phyloP scores from a whole-genome alignment of 2,329 filamentous ascomycete species.

The Dryadomyces sulphureus region DNA sequence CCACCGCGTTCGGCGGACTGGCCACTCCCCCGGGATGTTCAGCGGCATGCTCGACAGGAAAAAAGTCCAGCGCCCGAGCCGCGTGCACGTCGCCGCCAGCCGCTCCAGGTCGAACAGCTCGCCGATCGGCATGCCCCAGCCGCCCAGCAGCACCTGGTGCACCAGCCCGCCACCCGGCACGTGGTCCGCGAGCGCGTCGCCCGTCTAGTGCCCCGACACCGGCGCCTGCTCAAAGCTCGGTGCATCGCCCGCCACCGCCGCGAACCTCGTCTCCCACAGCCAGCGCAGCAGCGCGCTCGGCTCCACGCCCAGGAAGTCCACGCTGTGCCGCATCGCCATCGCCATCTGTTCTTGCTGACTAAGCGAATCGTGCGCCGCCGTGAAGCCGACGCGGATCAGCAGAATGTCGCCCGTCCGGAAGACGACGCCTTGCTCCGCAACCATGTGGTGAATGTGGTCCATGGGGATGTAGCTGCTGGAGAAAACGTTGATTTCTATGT shows the following conservation, averaged over 20 bases:
- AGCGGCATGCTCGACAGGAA: conserved; percentile 23
- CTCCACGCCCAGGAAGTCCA: conserved; percentile 22
- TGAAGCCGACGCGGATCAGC: conserved; percentile 20
- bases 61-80: conserved; percentile 20
- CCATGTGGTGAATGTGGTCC: conserved; percentile 18
- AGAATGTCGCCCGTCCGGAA: conserved; percentile 22
- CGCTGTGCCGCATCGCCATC: conserved; percentile 12
- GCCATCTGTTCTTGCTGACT: conserved; percentile 11
- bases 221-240: conserved; percentile 27
- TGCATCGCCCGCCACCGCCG: conserved; percentile 27
- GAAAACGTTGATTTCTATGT: conserved; percentile 8
- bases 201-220: conserved; percentile 9
- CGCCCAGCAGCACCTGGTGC: conserved; percentile 26
- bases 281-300: conserved; percentile 20
- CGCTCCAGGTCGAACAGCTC: conserved; percentile 30
- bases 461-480: conserved; percentile 12
- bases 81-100: conserved; percentile 19
- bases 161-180: conserved; percentile 6
- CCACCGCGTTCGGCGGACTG: conserved; percentile 21
- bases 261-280: conserved; percentile 30
- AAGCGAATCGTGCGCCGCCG: conserved; percentile 14
- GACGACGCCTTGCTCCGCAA: conserved; percentile 18
- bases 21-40: conserved; percentile 22
- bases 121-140: conserved; percentile 34
- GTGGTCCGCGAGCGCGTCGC: conserved; percentile 14